Percentiles rank a stretch among this genome's conserved stretches.
phyloP scores from a whole-genome alignment of 306 rosid genomes.

The Acacia confusa region DNA sequence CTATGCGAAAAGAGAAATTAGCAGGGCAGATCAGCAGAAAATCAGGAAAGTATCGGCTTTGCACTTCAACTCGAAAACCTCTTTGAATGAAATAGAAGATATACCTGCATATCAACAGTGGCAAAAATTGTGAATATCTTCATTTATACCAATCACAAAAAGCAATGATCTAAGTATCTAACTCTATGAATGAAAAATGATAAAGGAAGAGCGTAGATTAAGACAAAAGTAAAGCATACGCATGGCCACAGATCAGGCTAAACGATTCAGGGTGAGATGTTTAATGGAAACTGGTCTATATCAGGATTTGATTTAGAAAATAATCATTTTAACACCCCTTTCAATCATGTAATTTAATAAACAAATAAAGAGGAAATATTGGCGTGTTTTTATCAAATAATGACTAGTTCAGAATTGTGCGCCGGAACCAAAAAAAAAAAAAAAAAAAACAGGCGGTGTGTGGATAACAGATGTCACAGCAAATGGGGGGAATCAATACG shows the following conservation, averaged over 20 bases:
- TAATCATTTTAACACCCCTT: not conserved
- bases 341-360: not conserved
- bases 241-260: not conserved
- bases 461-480: not conserved
- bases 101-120: conserved; percentile 45
- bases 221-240: not conserved
- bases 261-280: not conserved
- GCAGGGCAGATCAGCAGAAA: not conserved
- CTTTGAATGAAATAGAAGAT: conserved; percentile 13
- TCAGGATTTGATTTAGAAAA: conserved; percentile 4
- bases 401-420: not conserved
- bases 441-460: not conserved
- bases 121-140: conserved; percentile 12
- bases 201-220: not conserved
- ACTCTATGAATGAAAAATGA: not conserved
- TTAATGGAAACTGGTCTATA: not conserved
- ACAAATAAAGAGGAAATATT: conserved; percentile 9
- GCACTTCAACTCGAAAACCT: not conserved
- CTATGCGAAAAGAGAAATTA: conserved; percentile 8
- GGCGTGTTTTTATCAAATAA: not conserved
- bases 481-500: not conserved
- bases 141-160: not conserved
- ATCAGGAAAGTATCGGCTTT: conserved; percentile 27
- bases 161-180: conserved; percentile 3
- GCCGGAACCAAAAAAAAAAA: not conserved